Evolutionary conservation across 805 yeast genomes (phyloP).

Genomic region (Candida odintsovae): DNA sequence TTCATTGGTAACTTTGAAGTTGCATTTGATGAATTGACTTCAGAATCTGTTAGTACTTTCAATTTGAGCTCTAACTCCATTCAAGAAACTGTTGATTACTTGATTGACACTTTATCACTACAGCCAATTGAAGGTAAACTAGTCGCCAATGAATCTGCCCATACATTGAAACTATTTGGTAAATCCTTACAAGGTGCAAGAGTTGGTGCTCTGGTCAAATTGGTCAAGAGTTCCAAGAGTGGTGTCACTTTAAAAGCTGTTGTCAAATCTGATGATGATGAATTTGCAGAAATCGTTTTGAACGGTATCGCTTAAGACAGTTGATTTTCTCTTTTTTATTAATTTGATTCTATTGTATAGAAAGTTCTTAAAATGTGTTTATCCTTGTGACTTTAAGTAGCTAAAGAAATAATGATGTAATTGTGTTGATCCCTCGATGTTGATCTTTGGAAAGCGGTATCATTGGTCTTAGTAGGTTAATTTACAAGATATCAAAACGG

Average conservation of each 20-base stretch:
- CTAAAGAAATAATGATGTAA: too few species aligned
- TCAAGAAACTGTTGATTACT: slow-evolving; percentile 50
- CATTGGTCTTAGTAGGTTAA: too few species aligned
- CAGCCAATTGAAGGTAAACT: slow-evolving; percentile 67
- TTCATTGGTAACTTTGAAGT: slow-evolving; percentile 71
- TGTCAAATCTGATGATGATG: slow-evolving; percentile 37
- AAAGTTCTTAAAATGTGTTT: background rate
- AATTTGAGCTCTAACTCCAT: slow-evolving; percentile 47
- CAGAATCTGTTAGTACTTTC: slow-evolving; percentile 60
- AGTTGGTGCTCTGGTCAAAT: slow-evolving; percentile 35
- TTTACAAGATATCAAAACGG: too few species aligned
- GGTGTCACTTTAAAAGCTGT: slow-evolving; percentile 42
- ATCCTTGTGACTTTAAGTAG: background rate
- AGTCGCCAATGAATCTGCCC: slow-evolving; percentile 46
- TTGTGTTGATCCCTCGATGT: too few species aligned
- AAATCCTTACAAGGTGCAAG: slow-evolving; percentile 48
- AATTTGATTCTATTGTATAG: background rate
- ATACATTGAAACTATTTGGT: slow-evolving; percentile 77
- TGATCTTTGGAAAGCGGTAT: too few species aligned
- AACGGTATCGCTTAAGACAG: slow-evolving; percentile 34
- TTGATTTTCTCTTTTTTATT: background rate
- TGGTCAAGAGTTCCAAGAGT: slow-evolving; percentile 35
- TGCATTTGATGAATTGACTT: slow-evolving; percentile 65
- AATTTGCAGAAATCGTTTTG: slow-evolving; percentile 44
- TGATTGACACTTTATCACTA: slow-evolving; percentile 52